Percentiles rank a stretch among this genome's conserved stretches.
Evolutionary conservation across 2,329 filamentous ascomycete genomes (phyloP).

Genomic region (Epichloe gansuensis): DNA sequence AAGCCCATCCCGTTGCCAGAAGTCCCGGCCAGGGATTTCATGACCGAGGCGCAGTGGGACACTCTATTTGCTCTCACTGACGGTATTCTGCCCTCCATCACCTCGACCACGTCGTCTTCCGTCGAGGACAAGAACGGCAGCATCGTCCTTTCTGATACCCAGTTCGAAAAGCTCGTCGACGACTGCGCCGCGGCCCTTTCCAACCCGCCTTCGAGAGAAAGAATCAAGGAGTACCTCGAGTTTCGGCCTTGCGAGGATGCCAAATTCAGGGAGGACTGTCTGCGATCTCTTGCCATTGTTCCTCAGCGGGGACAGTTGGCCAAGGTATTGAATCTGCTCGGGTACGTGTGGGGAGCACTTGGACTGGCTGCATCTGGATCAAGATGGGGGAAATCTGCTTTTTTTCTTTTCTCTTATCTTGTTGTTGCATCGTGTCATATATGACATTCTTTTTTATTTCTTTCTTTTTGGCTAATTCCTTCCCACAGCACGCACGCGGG

Average conservation of each 20-base stretch:
- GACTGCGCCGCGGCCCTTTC: slow-evolving; percentile 22
- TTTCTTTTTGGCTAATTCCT: slow-evolving; percentile 1
- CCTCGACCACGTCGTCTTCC: slow-evolving; percentile 21
- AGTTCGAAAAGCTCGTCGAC: slow-evolving; percentile 34
- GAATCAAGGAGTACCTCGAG: slow-evolving; percentile 39
- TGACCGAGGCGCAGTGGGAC: slow-evolving; percentile 38
- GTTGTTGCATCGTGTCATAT: background rate
- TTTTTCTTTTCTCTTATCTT: background rate
- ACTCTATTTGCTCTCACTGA: slow-evolving; percentile 42
- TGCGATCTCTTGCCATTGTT: slow-evolving; percentile 26
- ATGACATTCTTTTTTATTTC: background rate
- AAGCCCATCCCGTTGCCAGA: slow-evolving; percentile 13
- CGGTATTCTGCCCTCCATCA: slow-evolving; percentile 47
- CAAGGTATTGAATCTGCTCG: slow-evolving; percentile 25
- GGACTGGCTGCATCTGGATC: no score
- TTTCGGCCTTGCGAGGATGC: slow-evolving; percentile 38
- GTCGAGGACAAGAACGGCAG: slow-evolving; percentile 21
- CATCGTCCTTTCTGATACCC: slow-evolving; percentile 29
- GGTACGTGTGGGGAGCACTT: slow-evolving; percentile 24
- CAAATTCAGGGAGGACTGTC: slow-evolving; percentile 37
- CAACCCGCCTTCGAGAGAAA: slow-evolving; percentile 26
- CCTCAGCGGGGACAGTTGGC: slow-evolving; percentile 26
- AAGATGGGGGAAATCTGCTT: background rate
- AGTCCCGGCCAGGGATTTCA: slow-evolving; percentile 22
- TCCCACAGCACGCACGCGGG: slow-evolving; percentile 43